Conservation (phyloP, 2,329 filamentous ascomycete species). For the Microdochium nivale region DNA sequence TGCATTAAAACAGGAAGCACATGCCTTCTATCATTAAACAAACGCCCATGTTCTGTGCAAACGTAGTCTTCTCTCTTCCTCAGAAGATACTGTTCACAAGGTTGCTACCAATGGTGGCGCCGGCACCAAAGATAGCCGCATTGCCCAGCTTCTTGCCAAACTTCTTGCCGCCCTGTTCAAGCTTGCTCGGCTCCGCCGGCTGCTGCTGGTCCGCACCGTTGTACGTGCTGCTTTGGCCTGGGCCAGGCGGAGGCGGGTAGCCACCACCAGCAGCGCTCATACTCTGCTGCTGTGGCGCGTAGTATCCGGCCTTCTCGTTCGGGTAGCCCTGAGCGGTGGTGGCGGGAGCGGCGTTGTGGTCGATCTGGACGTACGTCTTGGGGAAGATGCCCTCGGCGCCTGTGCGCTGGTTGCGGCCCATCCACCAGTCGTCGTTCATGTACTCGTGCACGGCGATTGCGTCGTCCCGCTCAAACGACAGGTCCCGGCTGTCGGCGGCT, state of each 20-base stretch:
- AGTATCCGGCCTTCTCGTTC: slow-evolving; percentile 14
- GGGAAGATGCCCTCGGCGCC: slow-evolving; percentile 89
- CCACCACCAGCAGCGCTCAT: slow-evolving; percentile 24
- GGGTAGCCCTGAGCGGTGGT: slow-evolving; percentile 13
- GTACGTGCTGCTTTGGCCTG: slow-evolving; percentile 50
- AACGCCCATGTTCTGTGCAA: no score
- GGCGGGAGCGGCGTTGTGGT: slow-evolving; percentile 47
- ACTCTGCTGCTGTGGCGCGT: slow-evolving; percentile 7
- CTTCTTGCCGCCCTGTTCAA: slow-evolving; percentile 77
- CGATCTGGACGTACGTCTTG: slow-evolving; percentile 74
- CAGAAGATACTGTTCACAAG: slow-evolving; percentile 86
- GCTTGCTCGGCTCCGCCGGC: slow-evolving; percentile 69
- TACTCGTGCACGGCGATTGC: neutral
- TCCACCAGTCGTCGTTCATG: slow-evolving; percentile 81
- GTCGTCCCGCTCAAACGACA: slow-evolving; percentile 35
- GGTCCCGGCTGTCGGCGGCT: slow-evolving; percentile 70
- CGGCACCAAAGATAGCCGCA: slow-evolving; percentile 81
- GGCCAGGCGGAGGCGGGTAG: slow-evolving; percentile 30
- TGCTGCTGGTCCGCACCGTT: slow-evolving; percentile 59
- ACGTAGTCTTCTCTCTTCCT: neutral
- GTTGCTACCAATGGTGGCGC: slow-evolving; percentile 82
- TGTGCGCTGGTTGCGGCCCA: slow-evolving; percentile 77
- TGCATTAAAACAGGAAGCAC: neutral
- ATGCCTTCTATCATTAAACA: neutral
- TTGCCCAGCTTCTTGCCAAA: slow-evolving; percentile 90